Conservation (phyloP, 2,329 filamentous ascomycete species). For the Pestalotiopsis sp. region DNA sequence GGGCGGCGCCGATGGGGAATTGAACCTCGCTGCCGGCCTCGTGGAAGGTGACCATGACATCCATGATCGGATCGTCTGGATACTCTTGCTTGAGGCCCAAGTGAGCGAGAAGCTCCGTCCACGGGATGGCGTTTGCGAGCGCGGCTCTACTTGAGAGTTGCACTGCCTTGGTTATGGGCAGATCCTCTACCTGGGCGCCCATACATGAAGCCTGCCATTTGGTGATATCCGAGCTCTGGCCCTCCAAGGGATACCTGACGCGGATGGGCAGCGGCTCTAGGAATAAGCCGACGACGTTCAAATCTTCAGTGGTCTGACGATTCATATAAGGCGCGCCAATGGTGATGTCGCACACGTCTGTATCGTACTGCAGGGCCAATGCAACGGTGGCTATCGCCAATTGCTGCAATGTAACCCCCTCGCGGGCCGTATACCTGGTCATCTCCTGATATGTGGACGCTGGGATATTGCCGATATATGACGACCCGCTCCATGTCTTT, state of each 20-base stretch:
- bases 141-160: slow-evolving; percentile 15
- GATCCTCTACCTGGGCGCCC: background rate
- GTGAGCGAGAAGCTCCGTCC: slow-evolving; percentile 29
- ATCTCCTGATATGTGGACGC: background rate
- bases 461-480: background rate
- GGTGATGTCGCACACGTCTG: slow-evolving; percentile 23
- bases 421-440: background rate
- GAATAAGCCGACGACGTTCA: slow-evolving; percentile 29
- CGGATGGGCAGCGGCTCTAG: slow-evolving; percentile 31
- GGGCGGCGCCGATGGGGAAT: background rate
- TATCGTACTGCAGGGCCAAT: slow-evolving; percentile 1
- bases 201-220: background rate
- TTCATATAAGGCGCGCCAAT: slow-evolving; percentile 32
- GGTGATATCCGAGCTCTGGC: background rate
- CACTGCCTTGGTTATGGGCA: background rate
- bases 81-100: slow-evolving; percentile 15
- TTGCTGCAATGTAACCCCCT: slow-evolving; percentile 2
- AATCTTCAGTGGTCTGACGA: slow-evolving; percentile 23
- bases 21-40: slow-evolving; percentile 6
- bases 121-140: slow-evolving; percentile 31
- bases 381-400: background rate
- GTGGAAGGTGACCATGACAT: slow-evolving; percentile 27
- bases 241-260: slow-evolving; percentile 15
- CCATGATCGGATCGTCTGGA: slow-evolving; percentile 24
- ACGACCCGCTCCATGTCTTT: background rate